Percentiles rank a stretch among this genome's conserved stretches.
Conservation (phyloP, 495 filamentous ascomycete species). For the Podospora bellae-mahoneyi region DNA sequence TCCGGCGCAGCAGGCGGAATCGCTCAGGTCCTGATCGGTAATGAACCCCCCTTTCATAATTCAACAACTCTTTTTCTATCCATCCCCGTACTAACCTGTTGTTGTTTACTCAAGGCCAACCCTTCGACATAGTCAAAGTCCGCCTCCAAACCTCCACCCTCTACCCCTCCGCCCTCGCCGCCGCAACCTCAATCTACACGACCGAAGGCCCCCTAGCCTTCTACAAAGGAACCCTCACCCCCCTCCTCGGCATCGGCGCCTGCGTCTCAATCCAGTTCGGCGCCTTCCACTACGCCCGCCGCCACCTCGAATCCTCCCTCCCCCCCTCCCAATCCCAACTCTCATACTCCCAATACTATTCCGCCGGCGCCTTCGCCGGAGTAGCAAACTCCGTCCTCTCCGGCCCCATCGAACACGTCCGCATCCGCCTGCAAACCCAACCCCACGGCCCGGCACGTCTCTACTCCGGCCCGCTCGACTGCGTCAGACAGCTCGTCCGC, state of each 20-base stretch:
- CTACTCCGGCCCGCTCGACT: slow-evolving; percentile 84
- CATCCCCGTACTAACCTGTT: slow-evolving; percentile 1
- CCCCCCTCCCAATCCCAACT: slow-evolving; percentile 39
- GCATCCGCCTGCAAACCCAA: slow-evolving; percentile 96
- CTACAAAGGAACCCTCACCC: slow-evolving; percentile 98
- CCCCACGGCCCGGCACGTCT: slow-evolving; percentile 73
- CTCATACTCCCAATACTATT: slow-evolving; percentile 81
- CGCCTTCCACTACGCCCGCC: slow-evolving; percentile 88
- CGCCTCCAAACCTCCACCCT: slow-evolving; percentile 83
- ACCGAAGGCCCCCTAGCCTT: slow-evolving; percentile 88
- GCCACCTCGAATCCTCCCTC: slow-evolving; percentile 75
- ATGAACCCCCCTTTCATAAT: slow-evolving; percentile 5
- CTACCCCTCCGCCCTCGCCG: slow-evolving; percentile 75
- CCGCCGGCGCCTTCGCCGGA: slow-evolving; percentile 87
- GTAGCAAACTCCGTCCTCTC: slow-evolving; percentile 87
- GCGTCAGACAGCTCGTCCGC: slow-evolving; percentile 74
- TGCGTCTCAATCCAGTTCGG: slow-evolving; percentile 98
- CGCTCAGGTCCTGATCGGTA: slow-evolving; percentile 92
- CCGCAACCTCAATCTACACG: slow-evolving; percentile 76
- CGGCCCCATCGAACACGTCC: slow-evolving; percentile 91
- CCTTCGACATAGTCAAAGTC: slow-evolving; percentile 98
- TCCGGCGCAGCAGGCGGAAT: slow-evolving; percentile 88
- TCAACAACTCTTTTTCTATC: background rate
- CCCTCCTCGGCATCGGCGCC: slow-evolving; percentile 91
- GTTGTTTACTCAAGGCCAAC: slow-evolving; percentile 64